Evolutionary conservation across 2,329 filamentous ascomycete genomes (phyloP), one percentile per base, ranked within the genome.

Genomic region (Magnaporthiopsis incrustans): DNA sequence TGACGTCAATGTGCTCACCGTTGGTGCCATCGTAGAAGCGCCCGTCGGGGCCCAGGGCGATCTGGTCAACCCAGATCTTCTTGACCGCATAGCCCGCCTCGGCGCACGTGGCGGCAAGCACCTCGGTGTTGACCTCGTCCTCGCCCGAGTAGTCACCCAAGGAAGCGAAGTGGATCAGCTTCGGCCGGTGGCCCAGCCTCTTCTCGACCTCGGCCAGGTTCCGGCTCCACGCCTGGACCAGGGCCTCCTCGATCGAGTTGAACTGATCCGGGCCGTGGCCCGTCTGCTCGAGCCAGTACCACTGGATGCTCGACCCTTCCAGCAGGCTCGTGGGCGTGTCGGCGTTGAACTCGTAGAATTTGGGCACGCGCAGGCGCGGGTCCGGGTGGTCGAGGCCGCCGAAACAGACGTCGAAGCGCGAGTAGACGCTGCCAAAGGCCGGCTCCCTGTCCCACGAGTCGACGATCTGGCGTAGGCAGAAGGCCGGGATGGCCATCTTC

Each of bases 261-360:
- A 26, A 38, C 25, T 61, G 59, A 14, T 61, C 59, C 10, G 30
- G 30, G 10, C 59, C 59, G 59, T 38, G 59, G 35, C 59, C 59
- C 32, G 59, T 61, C 59, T 61, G 59, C n/a, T 44, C 32, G n/a
- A 61, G 59, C 59, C 59, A 61, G 59, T 44, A 44, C 59, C 32
- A 61, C 35, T 61, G 59, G 15, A 61, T 27, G 10, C 30, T 11
- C 32, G 32, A 12, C 11, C 30, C 25, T 25, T 61, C 59, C 22
- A 61, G 44, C 3, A 61, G 59, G 6, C 32, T 26, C 15, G 35
- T 38, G 5, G 59, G 59, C 35, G 59, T 61, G n/a, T 61, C 59
- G 30, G 59, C 59, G 35, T 61, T 61, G 11, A 44, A 38, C 35
- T 61, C 59, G 35, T 61, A 61, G 25, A 61, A 61, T 15, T 44